These are phyloP conservation scores for Lasiodiplodia gonubiensis DNA, from an alignment of 2,329 filamentous ascomycete genomes.

Conservation along the genomic window DNA sequence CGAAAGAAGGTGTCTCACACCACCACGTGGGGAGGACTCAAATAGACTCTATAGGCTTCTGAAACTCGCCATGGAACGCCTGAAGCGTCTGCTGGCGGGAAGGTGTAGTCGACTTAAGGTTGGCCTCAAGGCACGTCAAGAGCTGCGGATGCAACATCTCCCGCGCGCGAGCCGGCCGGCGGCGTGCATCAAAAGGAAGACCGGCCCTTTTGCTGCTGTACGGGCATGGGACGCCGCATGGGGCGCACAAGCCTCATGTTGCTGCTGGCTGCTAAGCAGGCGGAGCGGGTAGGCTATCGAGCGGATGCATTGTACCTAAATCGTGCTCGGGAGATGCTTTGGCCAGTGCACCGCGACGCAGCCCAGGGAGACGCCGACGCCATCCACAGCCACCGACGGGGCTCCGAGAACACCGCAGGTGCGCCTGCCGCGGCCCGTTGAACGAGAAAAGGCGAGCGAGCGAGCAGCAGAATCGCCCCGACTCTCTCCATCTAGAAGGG, in stretches of 20 bases:
- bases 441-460: not conserved
- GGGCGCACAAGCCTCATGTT: slow-evolving; percentile 24
- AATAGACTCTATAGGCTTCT: slow-evolving; percentile 18
- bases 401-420: not conserved
- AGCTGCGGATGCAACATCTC: slow-evolving; percentile 23
- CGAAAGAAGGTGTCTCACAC: slow-evolving; percentile 8
- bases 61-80: slow-evolving; percentile 12
- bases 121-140: slow-evolving; percentile 23
- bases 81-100: not conserved
- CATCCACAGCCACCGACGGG: slow-evolving; percentile 5
- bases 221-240: slow-evolving; percentile 22
- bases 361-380: slow-evolving; percentile 15
- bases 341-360: slow-evolving; percentile 17
- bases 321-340: slow-evolving; percentile 26
- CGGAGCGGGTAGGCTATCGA: slow-evolving; percentile 25
- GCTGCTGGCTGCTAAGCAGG: slow-evolving; percentile 23
- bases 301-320: slow-evolving; percentile 24
- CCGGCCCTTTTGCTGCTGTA: slow-evolving; percentile 11
- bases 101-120: slow-evolving; percentile 26
- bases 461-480: slow-evolving; percentile 7
- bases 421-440: slow-evolving; percentile 7
- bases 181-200: slow-evolving; percentile 22
- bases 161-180: slow-evolving; percentile 18
- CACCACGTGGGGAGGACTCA: slow-evolving; percentile 8
- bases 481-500: slow-evolving; percentile 14